Percentiles rank a stretch among this genome's conserved stretches.
These are phyloP conservation scores for Fragaria ananassa DNA, from an alignment of 306 rosid species.

Conservation along the genomic window DNA sequence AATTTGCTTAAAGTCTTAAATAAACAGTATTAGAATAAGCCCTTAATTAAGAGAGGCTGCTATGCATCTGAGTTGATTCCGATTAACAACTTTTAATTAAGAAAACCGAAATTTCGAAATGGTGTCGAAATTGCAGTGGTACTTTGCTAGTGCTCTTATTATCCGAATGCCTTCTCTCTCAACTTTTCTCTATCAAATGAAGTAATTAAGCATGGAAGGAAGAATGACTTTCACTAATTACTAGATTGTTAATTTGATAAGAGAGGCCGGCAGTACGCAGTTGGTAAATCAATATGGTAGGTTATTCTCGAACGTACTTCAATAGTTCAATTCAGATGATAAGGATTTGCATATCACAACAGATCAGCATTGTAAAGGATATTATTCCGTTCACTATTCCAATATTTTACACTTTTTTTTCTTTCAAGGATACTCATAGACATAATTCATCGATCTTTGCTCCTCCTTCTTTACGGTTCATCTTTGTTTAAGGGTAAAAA, in stretches of 20 bases:
- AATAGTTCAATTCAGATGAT: background rate
- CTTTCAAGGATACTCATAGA: background rate
- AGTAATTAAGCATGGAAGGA: background rate
- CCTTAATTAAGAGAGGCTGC: background rate
- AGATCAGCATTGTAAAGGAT: conserved; percentile 4
- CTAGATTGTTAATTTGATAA: background rate
- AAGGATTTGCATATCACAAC: conserved; percentile 2
- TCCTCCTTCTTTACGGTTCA: no score
- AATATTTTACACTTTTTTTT: background rate
- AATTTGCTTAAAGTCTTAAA: background rate
- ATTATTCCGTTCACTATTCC: conserved; percentile 3
- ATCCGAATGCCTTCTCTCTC: background rate
- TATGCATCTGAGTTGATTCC: background rate
- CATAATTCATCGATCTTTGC: no score
- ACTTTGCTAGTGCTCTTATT: background rate
- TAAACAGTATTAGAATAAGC: background rate
- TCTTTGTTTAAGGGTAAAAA: no score
- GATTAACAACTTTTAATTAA: background rate
- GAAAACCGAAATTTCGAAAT: background rate
- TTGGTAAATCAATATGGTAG: background rate
- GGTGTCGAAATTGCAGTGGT: background rate
- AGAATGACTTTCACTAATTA: background rate
- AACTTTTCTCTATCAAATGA: background rate
- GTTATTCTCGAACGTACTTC: conserved; percentile 4
- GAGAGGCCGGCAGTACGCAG: background rate